phyloP scores from a whole-genome alignment of 2,329 filamentous ascomycete genomes.

The Bipolaris oryzae region DNA sequence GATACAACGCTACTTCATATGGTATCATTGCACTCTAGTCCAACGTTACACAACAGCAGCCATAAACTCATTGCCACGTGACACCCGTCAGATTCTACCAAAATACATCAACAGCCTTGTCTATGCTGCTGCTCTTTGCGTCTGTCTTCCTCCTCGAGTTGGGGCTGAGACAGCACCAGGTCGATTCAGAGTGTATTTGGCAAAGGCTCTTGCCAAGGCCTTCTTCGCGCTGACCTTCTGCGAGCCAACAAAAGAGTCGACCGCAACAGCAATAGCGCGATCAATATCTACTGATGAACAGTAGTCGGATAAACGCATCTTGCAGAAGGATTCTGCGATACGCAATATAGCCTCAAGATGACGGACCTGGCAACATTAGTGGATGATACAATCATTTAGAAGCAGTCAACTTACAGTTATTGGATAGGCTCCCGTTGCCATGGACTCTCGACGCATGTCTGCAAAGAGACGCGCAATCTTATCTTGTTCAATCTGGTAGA shows the following conservation, averaged over 20 bases:
- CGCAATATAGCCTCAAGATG: constrained; percentile 98
- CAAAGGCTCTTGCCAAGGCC: constrained; percentile 89
- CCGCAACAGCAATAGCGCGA: constrained; percentile 93
- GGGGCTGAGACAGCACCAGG: constrained; percentile 50
- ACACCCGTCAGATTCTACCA: constrained; percentile 8
- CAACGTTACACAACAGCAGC: constrained; percentile 10
- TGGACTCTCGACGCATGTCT: constrained; percentile 91
- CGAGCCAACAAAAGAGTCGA: constrained; percentile 93
- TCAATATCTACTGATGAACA: constrained; percentile 90
- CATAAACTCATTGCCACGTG: constrained; percentile 4
- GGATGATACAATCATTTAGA: background rate
- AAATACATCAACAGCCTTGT: background rate
- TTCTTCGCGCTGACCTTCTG: constrained; percentile 99
- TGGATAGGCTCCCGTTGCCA: constrained; percentile 94
- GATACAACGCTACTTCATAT: constrained; percentile 6
- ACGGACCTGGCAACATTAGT: constrained; percentile 70
- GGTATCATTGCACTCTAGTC: constrained; percentile 25
- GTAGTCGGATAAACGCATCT: constrained; percentile 98
- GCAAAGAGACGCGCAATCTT: constrained; percentile 93
- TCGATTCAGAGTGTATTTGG: constrained; percentile 74
- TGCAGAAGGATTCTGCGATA: constrained; percentile 91
- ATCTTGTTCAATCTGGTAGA: constrained; percentile 97
- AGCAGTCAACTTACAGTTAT: constrained; percentile 76
- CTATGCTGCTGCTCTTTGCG: constrained; percentile 39
- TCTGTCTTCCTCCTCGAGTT: constrained; percentile 33